A percentile compares a stretch with the other conserved stretches of the same genome.
Evolutionary conservation across 371 early-diverging fungal species (phyloP).

Genomic region (Actinomucor elegans): DNA sequence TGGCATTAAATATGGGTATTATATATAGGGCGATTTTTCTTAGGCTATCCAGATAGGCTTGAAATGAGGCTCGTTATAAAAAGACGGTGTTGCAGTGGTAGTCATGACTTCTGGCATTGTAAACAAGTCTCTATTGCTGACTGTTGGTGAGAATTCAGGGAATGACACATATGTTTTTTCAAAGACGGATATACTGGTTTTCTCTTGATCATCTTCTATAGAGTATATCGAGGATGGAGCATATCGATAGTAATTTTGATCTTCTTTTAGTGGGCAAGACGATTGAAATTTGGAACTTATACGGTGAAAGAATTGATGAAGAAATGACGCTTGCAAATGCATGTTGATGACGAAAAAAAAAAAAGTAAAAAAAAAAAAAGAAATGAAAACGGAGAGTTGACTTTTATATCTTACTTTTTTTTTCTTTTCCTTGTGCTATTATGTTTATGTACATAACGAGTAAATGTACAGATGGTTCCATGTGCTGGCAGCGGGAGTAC

Average conservation of each 20-base stretch:
- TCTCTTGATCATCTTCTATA: not conserved
- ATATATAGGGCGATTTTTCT: no score
- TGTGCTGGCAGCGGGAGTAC: no score
- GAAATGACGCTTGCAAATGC: not conserved
- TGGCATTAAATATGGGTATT: no score
- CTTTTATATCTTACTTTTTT: no score
- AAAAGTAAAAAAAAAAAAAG: not conserved
- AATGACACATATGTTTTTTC: slow-evolving; percentile 30
- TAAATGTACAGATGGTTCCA: not conserved
- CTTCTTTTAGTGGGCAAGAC: not conserved
- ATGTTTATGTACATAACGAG: not conserved
- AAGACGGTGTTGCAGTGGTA: slow-evolving; percentile 6
- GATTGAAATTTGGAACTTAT: not conserved
- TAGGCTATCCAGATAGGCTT: slow-evolving; percentile 6
- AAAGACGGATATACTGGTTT: slow-evolving; percentile 9
- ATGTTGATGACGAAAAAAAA: not conserved
- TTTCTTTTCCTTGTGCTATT: not conserved
- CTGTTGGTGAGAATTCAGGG: slow-evolving; percentile 12
- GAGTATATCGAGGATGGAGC: slow-evolving; percentile 7
- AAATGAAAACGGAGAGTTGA: no score
- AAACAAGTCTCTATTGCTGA: slow-evolving; percentile 3
- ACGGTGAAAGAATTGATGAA: not conserved
- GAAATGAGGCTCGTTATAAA: slow-evolving; percentile 7
- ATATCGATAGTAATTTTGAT: not conserved
- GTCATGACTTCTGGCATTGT: slow-evolving; percentile 3